phyloP scores from a whole-genome alignment of 305 asterid genomes.

The Fraxinus latifolia region DNA sequence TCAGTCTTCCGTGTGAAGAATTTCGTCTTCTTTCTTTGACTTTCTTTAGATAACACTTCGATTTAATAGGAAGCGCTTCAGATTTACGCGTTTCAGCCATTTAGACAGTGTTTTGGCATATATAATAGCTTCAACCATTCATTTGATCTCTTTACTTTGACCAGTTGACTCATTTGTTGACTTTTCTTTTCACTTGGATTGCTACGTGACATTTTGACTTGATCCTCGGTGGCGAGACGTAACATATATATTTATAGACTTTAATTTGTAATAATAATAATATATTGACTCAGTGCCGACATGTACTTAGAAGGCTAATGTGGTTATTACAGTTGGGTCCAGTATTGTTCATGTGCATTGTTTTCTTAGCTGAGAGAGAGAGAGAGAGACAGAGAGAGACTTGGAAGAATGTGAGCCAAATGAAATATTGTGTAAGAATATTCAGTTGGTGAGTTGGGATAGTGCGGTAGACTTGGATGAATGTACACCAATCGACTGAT shows the following conservation, averaged over 20 bases:
- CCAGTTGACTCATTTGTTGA: not conserved
- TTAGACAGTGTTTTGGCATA: not conserved
- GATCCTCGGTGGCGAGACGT: not conserved
- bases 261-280: not conserved
- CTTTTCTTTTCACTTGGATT: not conserved
- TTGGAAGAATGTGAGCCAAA: constrained; percentile 46
- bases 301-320: not conserved
- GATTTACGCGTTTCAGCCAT: no score
- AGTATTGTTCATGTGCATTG: constrained; percentile 26
- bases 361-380: not conserved
- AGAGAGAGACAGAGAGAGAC: constrained; percentile 29
- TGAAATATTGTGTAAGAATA: constrained; percentile 12
- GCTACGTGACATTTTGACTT: not conserved
- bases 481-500: constrained; percentile 20
- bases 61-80: not conserved
- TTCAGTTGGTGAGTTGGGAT: constrained; percentile 8
- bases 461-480: constrained; percentile 1
- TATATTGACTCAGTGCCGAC: not conserved
- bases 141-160: not conserved
- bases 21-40: no score
- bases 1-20: not conserved
- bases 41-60: not conserved
- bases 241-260: not conserved
- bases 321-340: constrained; percentile 23
- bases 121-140: not conserved